Percentiles rank a stretch among this genome's conserved stretches.
Evolutionary conservation across 441 rosid genomes (phyloP).

Genomic region (Macaranga tanarius): DNA sequence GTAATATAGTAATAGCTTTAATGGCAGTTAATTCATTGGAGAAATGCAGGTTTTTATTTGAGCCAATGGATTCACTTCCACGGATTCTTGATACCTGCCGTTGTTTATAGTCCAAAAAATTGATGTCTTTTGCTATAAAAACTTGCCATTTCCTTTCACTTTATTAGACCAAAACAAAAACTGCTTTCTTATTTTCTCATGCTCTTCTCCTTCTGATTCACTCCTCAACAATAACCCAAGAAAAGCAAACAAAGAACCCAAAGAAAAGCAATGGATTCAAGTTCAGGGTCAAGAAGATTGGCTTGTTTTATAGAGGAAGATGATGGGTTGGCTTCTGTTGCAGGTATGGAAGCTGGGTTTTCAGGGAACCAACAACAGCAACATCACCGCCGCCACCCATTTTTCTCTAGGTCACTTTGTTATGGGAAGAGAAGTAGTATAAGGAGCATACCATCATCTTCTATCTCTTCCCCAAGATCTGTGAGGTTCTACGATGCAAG

Average conservation of each 20-base stretch:
- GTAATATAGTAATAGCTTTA: background rate
- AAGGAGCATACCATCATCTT: slow-evolving; percentile 21
- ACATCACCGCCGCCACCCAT: slow-evolving; percentile 7
- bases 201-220: background rate
- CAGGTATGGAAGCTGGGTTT: slow-evolving; percentile 52
- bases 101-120: slow-evolving; percentile 28
- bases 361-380: slow-evolving; percentile 29
- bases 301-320: slow-evolving; percentile 50
- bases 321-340: slow-evolving; percentile 57
- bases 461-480: slow-evolving; percentile 41
- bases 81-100: slow-evolving; percentile 43
- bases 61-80: slow-evolving; percentile 52
- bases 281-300: slow-evolving; percentile 25
- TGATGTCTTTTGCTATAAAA: slow-evolving; percentile 7
- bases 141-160: slow-evolving; percentile 12
- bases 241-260: background rate
- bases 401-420: slow-evolving; percentile 36
- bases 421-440: slow-evolving; percentile 35
- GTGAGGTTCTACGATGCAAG: slow-evolving; percentile 49
- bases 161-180: background rate
- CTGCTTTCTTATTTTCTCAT: background rate
- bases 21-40: slow-evolving; percentile 4
- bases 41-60: slow-evolving; percentile 14
- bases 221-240: background rate
- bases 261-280: slow-evolving; percentile 25